Evolutionary conservation across 805 yeast genomes (phyloP), one percentile per base, ranked within the genome.

Genomic region (Metschnikowia dekortorum): DNA sequence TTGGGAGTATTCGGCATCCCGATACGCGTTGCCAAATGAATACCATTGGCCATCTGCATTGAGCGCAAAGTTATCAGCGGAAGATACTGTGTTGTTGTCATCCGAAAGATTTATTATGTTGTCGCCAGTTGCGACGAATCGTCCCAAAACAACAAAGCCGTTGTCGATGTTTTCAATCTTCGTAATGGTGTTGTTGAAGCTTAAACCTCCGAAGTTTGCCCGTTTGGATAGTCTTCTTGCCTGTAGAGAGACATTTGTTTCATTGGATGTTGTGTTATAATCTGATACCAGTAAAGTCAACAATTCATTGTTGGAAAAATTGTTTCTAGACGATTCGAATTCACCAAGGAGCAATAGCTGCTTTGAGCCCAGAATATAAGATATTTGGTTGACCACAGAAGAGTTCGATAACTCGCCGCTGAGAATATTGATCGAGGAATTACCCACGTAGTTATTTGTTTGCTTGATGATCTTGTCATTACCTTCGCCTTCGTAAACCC

Each of bases 271-370:
- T 2, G 63, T 48, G 54, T 70, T 69, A 52, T 70, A 73, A 14
- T 60, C 57, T 1, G 54, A 51, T 22, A 73, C 40, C 8, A 56
- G 48, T 44, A 73, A 52, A 1, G 66, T 57, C 6, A 71, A 52
- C 40, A 73, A 50, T 48, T 69, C 67, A 34, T 50, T 49, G 50
- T 63, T 70, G 13, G 59, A 49, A 14, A 69, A 52, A 4, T 69
- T 56, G 35, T 58, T 55, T 18, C 61, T 61, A 11, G 76, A 63
- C 1, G 71, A 66, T 36, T 62, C 58, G 53, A 83, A 78, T 6
- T 67, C 59, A 3, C 89, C 89, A 22, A 74, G 65, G 8, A 82
- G 51, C 3, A 77, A 46, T 6, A 85, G 65, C 47, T 46, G 50
- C 28, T 50, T 31, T 35, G 48, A 47, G 22, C 29, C 44, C 14